Evolutionary conservation across 805 yeast species (phyloP).

Genomic region (Pichia deserticola): DNA sequence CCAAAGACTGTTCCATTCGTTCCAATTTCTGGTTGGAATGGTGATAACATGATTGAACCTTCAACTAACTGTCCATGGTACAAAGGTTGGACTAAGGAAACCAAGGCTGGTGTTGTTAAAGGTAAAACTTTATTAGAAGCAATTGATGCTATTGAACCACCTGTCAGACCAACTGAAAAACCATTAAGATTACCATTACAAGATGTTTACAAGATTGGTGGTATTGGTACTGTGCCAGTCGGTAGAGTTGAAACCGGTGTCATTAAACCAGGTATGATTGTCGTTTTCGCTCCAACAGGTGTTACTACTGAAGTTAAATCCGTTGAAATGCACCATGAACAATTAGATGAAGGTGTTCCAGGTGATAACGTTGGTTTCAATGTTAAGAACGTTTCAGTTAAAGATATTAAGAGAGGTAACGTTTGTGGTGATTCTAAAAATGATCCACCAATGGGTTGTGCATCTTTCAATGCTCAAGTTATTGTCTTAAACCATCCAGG

Average conservation of each 20-base stretch:
- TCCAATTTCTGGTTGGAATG: slow-evolving; percentile 89
- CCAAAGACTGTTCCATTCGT: slow-evolving; percentile 79
- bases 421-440: slow-evolving; percentile 85
- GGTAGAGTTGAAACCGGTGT: slow-evolving; percentile 93
- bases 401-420: slow-evolving; percentile 91
- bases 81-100: slow-evolving; percentile 80
- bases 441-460: slow-evolving; percentile 78
- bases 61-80: slow-evolving; percentile 80
- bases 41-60: slow-evolving; percentile 87
- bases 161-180: slow-evolving; percentile 75
- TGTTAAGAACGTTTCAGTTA: slow-evolving; percentile 84
- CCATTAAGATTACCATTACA: slow-evolving; percentile 85
- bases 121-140: slow-evolving; percentile 84
- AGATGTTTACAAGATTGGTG: slow-evolving; percentile 92
- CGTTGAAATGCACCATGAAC: slow-evolving; percentile 85
- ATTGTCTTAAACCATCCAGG: slow-evolving; percentile 89
- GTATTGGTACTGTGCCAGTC: slow-evolving; percentile 87
- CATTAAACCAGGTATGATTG: slow-evolving; percentile 84
- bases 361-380: slow-evolving; percentile 91
- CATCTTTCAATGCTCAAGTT: slow-evolving; percentile 70
- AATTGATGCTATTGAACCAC: slow-evolving; percentile 76
- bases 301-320: slow-evolving; percentile 87
- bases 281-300: slow-evolving; percentile 66
- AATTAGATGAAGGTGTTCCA: slow-evolving; percentile 70
- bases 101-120: slow-evolving; percentile 57